A percentile compares a stretch with the other conserved stretches of the same genome.
Evolutionary conservation across 768 basidiomycete species (phyloP).

Genomic region (Amanita pallidorosea): DNA sequence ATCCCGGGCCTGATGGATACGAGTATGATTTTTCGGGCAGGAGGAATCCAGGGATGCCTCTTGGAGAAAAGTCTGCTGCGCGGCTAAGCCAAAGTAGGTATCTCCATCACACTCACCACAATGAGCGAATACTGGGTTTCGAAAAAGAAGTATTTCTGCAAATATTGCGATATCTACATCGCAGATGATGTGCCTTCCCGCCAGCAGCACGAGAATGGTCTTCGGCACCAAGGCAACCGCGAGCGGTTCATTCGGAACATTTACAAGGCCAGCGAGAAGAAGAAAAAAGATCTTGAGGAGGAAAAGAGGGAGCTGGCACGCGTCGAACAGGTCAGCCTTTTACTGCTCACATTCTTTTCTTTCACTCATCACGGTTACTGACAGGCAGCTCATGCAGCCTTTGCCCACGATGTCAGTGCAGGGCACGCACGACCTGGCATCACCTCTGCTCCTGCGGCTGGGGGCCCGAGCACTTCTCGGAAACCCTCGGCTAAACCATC

Average conservation of each 20-base stretch:
- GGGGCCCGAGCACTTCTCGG: conserved; percentile 16
- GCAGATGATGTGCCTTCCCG: conserved; percentile 92
- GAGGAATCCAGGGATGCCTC: no score
- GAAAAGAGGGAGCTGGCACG: conserved; percentile 80
- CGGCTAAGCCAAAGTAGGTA: no score
- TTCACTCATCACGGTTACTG: conserved; percentile 1
- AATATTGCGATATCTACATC: conserved; percentile 96
- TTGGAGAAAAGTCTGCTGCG: no score
- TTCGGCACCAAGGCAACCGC: conserved; percentile 89
- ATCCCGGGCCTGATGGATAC: no score
- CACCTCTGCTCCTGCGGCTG: conserved; percentile 11
- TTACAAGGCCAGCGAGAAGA: conserved; percentile 89
- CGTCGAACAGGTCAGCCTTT: conserved; percentile 60
- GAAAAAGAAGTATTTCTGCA: conserved; percentile 88
- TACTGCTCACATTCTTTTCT: background rate
- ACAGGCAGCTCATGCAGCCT: conserved; percentile 74
- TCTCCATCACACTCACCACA: no score
- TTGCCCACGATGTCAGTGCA: conserved; percentile 64
- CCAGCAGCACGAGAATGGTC: conserved; percentile 84
- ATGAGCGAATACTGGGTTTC: conserved; percentile 92
- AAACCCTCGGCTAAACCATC: conserved; percentile 41
- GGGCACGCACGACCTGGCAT: conserved; percentile 38
- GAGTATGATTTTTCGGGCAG: no score
- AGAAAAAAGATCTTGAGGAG: conserved; percentile 75
- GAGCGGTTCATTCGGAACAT: conserved; percentile 87